Base-by-base conservation (phyloP, 495 filamentous ascomycete species). In the Filosporella fistucella region DNA sequence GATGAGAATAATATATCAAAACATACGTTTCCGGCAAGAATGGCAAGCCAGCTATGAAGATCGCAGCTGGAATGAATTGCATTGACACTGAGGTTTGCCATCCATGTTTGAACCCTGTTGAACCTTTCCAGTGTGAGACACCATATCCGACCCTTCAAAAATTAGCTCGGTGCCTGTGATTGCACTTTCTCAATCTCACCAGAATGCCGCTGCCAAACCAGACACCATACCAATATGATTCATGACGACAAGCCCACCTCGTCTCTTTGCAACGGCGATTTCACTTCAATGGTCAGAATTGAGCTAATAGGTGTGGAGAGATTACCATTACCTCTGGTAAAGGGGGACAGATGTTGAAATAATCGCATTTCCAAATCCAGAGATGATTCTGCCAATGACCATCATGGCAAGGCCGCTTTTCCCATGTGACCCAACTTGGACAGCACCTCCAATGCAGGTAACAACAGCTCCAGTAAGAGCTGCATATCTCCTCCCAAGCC, bases 191-290 rank as follows among this genome's bases (percentile, higher is more conserved):
- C 8, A 14, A 33, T 26, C 65, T 37, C 60, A 77, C 75, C 76
- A 80, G 45, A 80, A 77, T 0, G 75, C 76, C 2, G 47, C 39
- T 0, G 72, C 72, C 1, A 80, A 47, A 25, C 76, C 75, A 10
- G 65, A 64, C 26, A 79, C 69, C 39, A 80, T 68, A 4, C 77
- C 76, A 50, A 79, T 67, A 40, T 81, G 77, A 51, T 79, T 79
- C 54, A 79, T 62, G 18, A 79, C 73, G 2, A 81, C 76, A 43
- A 72, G 72, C 45, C 66, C 69, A 0, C 77, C 77, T 5, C 77
- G 66, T 34, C 72, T 63, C 13, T 61, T 65, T 1, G 76, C 71
- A 2, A 76, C 76, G 0, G 77, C 62, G 21, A 81, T 65, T 57
- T 81, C 77, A 56, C 74, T 77, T 29, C 18, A n/a, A 12, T 8